Evolutionary conservation across 805 yeast species (phyloP).

Genomic region (Pichia sporocuriosa): DNA sequence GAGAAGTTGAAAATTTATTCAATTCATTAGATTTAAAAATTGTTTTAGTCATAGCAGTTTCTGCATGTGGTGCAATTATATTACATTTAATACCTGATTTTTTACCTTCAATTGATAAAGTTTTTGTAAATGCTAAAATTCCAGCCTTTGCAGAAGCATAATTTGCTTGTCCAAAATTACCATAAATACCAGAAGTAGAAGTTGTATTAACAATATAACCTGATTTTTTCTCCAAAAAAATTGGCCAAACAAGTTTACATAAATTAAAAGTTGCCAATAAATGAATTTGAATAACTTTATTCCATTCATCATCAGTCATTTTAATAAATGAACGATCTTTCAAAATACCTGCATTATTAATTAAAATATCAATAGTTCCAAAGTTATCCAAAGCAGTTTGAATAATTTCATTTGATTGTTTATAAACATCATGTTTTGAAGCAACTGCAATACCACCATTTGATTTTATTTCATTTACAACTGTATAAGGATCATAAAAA

Average conservation of each 20-base stretch:
- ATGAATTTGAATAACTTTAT: conserved; percentile 73
- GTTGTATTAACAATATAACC: conserved; percentile 86
- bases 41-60: conserved; percentile 92
- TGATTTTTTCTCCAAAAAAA: conserved; percentile 65
- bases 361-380: conserved; percentile 78
- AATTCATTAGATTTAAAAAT: conserved; percentile 75
- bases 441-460: conserved; percentile 73
- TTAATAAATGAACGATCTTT: conserved; percentile 84
- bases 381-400: conserved; percentile 67
- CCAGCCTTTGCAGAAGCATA: conserved; percentile 92
- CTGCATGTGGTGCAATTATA: conserved; percentile 94
- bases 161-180: conserved; percentile 96
- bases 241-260: conserved; percentile 89
- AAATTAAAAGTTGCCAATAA: conserved; percentile 73
- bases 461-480: conserved; percentile 65
- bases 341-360: conserved; percentile 93
- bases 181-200: conserved; percentile 95
- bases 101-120: conserved; percentile 88
- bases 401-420: conserved; percentile 66
- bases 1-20: conserved; percentile 77
- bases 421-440: conserved; percentile 75
- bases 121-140: conserved; percentile 74
- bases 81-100: conserved; percentile 69
- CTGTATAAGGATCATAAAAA: conserved; percentile 63
- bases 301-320: conserved; percentile 82